Evolutionary conservation across 2,329 filamentous ascomycete genomes (phyloP), one percentile per base, ranked within the genome.

Genomic region (Claviceps lovelessii): DNA sequence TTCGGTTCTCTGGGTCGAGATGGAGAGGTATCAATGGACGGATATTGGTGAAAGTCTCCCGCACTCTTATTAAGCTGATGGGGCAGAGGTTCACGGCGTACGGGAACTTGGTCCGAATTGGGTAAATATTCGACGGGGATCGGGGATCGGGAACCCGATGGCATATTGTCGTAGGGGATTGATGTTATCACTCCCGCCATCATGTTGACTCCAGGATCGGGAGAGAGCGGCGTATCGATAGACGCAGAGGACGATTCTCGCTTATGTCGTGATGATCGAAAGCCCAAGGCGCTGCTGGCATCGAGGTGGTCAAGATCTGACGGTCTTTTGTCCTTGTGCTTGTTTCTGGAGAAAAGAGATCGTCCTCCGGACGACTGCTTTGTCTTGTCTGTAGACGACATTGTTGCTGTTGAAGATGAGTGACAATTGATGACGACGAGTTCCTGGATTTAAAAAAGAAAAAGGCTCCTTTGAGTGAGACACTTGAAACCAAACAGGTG

Each of bases 281-380:
- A 88, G 60, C 80, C 78, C 62, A 78, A 70, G 58, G 78, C 76
- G 69, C 76, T 83, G 63, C 76, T 72, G 53, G 80, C 77, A 61
- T 85, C 82, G 63, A 79, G 76, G 49, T 67, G 61, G 61, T 85
- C 77, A 62, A 80, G 76, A 68, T 81, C 79, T 58, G 75, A 70
- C 63, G 77, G 76, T 67, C 83, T 80, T 64, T 80, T 79, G 63
- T 78, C 76, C 70, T 84, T 88, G 71, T 94, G 86, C 73, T 89
- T 93, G 72, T 84, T 86, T 66, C 90, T 82, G 64, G 88, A 90
- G 74, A 96, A 96, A 76, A 96, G 89, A 59, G 85, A 88, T 67
- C 83, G 85, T 65, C 77, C 77, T 63, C 73, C 73, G 55, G 88
- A 90, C 60, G 86, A 89, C 76, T 91, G 86, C 71, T 87, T 83